Evolutionary conservation across 2,329 filamentous ascomycete species (phyloP).

Genomic region (Diaporthe humulicola): DNA sequence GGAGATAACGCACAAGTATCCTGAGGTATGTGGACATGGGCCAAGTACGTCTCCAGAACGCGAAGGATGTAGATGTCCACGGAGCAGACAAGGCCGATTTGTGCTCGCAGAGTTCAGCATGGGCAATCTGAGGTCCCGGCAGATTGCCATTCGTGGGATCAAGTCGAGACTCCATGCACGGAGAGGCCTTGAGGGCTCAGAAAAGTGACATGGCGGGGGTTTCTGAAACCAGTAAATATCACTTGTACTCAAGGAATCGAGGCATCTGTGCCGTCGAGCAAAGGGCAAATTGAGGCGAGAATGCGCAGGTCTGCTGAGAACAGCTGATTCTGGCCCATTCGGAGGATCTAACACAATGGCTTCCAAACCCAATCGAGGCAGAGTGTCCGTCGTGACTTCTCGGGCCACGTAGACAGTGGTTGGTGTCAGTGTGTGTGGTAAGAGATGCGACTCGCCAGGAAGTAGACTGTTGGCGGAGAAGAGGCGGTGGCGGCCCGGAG

Average conservation of each 20-base stretch:
- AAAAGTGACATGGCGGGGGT: background rate
- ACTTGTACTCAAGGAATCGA: background rate
- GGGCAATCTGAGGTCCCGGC: background rate
- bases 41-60: background rate
- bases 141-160: background rate
- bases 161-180: background rate
- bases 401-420: background rate
- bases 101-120: background rate
- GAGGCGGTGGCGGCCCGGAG: background rate
- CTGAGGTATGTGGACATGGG: constrained; percentile 16
- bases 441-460: constrained; percentile 6
- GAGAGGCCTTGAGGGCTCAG: too few relatives aligned
- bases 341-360: background rate
- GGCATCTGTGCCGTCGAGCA: background rate
- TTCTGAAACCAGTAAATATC: background rate
- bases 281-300: background rate
- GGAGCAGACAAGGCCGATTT: background rate
- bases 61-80: background rate
- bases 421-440: background rate
- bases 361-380: background rate
- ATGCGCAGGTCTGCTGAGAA: background rate
- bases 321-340: background rate
- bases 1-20: constrained; percentile 7
- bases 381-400: background rate
- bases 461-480: background rate